These are phyloP conservation scores for Phoma sp. DNA, from an alignment of 2,329 filamentous ascomycete species.

Conservation along the genomic window DNA sequence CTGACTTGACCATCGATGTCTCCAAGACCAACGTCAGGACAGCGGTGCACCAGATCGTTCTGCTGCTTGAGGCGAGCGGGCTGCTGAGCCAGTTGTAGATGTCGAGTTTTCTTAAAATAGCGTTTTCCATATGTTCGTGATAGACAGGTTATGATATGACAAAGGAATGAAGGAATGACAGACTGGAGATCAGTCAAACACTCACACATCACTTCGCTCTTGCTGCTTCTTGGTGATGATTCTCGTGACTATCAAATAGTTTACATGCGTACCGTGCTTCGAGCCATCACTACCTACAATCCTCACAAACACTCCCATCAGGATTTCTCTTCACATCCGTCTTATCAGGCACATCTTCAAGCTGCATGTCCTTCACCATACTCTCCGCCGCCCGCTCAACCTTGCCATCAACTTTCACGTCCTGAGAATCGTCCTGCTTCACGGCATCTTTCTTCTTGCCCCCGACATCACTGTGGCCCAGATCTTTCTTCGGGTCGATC, in stretches of 20 bases:
- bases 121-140: no score
- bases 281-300: conserved; percentile 25
- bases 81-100: conserved; percentile 69
- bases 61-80: conserved; percentile 88
- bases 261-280: no score
- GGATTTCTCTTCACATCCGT: conserved; percentile 36
- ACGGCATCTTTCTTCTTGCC: conserved; percentile 42
- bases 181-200: no score
- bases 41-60: conserved; percentile 94
- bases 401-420: neutral
- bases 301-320: conserved; percentile 47
- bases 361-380: conserved; percentile 2
- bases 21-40: conserved; percentile 88
- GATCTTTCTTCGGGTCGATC: conserved; percentile 75
- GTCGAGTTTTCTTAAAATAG: neutral
- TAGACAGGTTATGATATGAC: no score
- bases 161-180: neutral
- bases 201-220: no score
- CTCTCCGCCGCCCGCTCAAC: conserved; percentile 3
- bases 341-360: conserved; percentile 1
- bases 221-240: no score
- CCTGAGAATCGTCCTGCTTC: conserved; percentile 19
- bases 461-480: conserved; percentile 70
- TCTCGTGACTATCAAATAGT: no score
- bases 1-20: conserved; percentile 82